Base-by-base conservation (phyloP, 2,329 filamentous ascomycete species). In the Colletotrichum tamarilloi region DNA sequence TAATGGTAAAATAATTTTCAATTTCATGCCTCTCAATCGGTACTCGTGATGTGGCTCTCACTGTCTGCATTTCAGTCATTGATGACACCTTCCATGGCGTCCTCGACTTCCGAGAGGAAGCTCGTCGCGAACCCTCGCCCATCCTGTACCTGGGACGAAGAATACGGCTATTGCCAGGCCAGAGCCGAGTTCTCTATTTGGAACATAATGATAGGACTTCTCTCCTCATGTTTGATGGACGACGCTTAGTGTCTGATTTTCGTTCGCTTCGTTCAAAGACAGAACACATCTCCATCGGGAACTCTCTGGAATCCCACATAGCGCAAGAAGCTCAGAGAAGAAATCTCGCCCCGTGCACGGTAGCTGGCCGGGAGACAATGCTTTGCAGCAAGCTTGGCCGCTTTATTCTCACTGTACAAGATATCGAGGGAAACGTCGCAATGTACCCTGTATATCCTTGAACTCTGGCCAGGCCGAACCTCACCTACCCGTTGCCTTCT, bases 1-100 rank as follows among this genome's bases (percentile, higher is more conserved):
- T 72, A 63, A 68, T 68, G 52, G 30, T 68, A 63, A 62, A 68
- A 8, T 5, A 32, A 62, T 42, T 67, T 5, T 4, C 16, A 16
- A 32, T 24, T 4, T 5, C 2, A n/a, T 19, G 2, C 7, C 8
- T 19, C 7, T 49, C 9, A 8, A n/a, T 52, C 19, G 4, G 6
- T 12, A 22, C 14, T 26, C 24, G 9, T 49, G 3, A 2, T 4
- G n/a, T 12, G 9, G n/a, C 11, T 30, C 38, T 19, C 38, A 7
- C 16, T 19, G 16, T 42, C 16, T 42, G 14, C 7, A 42, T 19
- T 6, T 6, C 14, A 38, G 35, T 38, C 35, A 16, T 2, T 12
- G 5, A 42, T 16, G 38, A 19, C 6, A 19, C 38, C 14, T 8
- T 19, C 0, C 11, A 35, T 35, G 32, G 4, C 32, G 14, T 42